Evolutionary conservation across 2,329 filamentous ascomycete species (phyloP).

Genomic region (Neodidymelliopsis sp.): DNA sequence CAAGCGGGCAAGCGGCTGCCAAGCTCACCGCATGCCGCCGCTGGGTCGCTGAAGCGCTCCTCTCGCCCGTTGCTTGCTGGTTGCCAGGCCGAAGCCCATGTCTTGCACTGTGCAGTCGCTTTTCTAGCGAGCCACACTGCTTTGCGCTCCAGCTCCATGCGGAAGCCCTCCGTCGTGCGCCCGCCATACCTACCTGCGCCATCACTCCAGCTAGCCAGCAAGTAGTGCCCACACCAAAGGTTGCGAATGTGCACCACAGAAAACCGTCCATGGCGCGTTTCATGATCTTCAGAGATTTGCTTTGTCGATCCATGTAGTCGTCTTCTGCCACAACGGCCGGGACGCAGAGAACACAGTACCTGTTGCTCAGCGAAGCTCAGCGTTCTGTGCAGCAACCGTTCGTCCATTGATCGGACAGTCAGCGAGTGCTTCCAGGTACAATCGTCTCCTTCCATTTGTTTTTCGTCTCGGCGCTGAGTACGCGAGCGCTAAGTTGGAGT

Average conservation of each 20-base stretch:
- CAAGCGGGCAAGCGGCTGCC: no score
- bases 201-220: constrained; percentile 11
- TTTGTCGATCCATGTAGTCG: constrained; percentile 25
- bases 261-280: constrained; percentile 29
- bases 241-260: constrained; percentile 10
- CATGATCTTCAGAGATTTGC: constrained; percentile 20
- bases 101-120: constrained; percentile 4
- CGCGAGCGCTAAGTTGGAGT: constrained; percentile 2
- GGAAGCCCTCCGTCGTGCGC: constrained; percentile 18
- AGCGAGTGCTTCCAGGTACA: constrained; percentile 31
- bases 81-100: constrained; percentile 2
- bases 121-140: constrained; percentile 13
- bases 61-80: constrained; percentile 14
- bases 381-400: constrained; percentile 35
- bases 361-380: constrained; percentile 39
- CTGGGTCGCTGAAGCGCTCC: constrained; percentile 2
- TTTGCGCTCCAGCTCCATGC: constrained; percentile 6
- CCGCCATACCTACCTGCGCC: constrained; percentile 9
- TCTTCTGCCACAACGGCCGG: constrained; percentile 19
- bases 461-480: constrained; percentile 1
- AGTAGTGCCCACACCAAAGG: constrained; percentile 6
- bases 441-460: constrained; percentile 2
- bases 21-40: constrained; percentile 17
- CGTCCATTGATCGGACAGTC: constrained; percentile 20
- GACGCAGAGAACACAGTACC: constrained; percentile 25